A percentile compares a stretch with the other conserved stretches of the same genome.
These are phyloP conservation scores for Tylopilus cervinicoccineus DNA, from an alignment of 768 basidiomycete species.

Conservation along the genomic window DNA sequence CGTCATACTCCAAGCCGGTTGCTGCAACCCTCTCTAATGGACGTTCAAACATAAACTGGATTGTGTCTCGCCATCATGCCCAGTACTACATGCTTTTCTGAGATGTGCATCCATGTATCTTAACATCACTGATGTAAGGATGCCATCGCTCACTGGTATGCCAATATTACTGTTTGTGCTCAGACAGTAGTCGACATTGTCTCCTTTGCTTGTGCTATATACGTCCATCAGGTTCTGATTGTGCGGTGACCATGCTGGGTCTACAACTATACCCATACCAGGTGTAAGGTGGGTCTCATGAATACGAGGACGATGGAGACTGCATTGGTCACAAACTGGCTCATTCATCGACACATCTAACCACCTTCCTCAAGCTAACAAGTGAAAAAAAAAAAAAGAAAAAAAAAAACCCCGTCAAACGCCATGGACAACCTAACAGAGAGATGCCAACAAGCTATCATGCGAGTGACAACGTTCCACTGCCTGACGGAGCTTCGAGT, in stretches of 20 bases:
- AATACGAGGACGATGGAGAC: not conserved
- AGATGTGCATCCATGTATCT: slow-evolving; percentile 24
- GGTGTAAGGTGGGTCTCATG: too few relatives aligned
- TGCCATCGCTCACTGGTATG: too few relatives aligned
- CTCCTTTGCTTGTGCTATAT: too few relatives aligned
- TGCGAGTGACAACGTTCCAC: slow-evolving; percentile 17
- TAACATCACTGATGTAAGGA: slow-evolving; percentile 9
- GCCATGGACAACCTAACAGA: slow-evolving; percentile 8
- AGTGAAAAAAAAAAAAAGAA: slow-evolving; percentile 8
- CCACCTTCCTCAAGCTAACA: slow-evolving; percentile 7
- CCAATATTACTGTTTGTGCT: too few relatives aligned
- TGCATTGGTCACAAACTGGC: slow-evolving; percentile 9
- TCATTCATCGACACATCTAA: slow-evolving; percentile 18
- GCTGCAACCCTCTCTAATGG: slow-evolving; percentile 14
- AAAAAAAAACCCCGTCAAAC: slow-evolving; percentile 11
- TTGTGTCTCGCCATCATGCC: slow-evolving; percentile 16
- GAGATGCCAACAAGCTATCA: slow-evolving; percentile 13
- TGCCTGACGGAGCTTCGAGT: slow-evolving; percentile 54
- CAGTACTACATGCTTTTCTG: slow-evolving; percentile 16
- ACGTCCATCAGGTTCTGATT: too few relatives aligned
- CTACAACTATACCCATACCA: too few relatives aligned
- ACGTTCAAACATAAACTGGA: slow-evolving; percentile 25
- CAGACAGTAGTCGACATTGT: too few relatives aligned
- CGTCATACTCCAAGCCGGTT: slow-evolving; percentile 11
- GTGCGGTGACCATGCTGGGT: too few relatives aligned